A percentile compares a stretch with the other conserved stretches of the same genome.
Conservation (phyloP, 2,329 filamentous ascomycete species). For the Phaeophleospora eucalypticola region DNA sequence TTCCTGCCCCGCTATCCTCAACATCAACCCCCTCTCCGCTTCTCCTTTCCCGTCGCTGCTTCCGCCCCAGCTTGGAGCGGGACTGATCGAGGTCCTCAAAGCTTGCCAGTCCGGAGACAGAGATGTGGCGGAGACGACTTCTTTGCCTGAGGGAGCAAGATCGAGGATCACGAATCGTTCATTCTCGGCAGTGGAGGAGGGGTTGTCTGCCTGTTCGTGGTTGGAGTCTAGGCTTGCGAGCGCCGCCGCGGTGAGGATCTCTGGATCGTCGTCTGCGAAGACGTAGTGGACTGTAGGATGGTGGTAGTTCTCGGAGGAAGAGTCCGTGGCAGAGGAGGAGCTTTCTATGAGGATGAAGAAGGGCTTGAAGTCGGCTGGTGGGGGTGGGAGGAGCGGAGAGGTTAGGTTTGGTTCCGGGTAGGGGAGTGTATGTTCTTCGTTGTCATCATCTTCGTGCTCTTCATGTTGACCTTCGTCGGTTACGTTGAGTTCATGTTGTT, state of each 20-base stretch:
- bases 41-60: conserved; percentile 42
- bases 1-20: conserved; percentile 55
- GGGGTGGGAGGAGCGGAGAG: conserved; percentile 26
- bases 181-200: conserved; percentile 38
- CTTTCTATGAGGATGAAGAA: conserved; percentile 86
- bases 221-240: conserved; percentile 44
- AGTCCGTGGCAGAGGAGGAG: conserved; percentile 44
- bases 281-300: conserved; percentile 89
- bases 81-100: conserved; percentile 49
- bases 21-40: conserved; percentile 51
- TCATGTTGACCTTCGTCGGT: background rate
- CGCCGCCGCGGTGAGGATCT: conserved; percentile 65
- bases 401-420: conserved; percentile 19
- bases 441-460: conserved; percentile 10
- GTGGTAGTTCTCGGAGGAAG: conserved; percentile 68
- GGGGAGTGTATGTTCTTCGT: conserved; percentile 13
- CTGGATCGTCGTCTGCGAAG: conserved; percentile 85
- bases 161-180: conserved; percentile 58
- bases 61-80: conserved; percentile 63
- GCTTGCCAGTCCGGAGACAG: conserved; percentile 72
- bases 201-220: background rate
- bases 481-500: background rate
- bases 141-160: conserved; percentile 43
- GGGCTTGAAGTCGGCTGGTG: conserved; percentile 58
- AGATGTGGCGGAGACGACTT: conserved; percentile 65